Base-by-base conservation (phyloP, 352 stramenopile genomes). In the Phytophthora citrophthora region DNA sequence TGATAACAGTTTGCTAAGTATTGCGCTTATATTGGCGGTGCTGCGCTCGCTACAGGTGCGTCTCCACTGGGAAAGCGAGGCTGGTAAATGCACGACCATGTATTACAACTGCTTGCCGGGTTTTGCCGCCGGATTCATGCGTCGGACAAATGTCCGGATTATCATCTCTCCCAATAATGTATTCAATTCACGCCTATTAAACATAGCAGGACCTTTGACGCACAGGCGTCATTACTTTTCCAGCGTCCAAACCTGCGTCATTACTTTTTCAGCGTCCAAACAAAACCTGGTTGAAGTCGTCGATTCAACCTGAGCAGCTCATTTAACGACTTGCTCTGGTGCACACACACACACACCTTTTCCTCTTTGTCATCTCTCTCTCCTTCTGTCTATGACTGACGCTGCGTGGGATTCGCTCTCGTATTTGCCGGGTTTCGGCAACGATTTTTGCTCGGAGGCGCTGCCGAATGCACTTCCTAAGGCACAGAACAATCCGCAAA, bases 401-500 rank as follows among this genome's bases (percentile, higher is more conserved):
- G 47, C 29, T 11, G 13, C 44, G 18, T 94, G 86, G 86, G 70
- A 81, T 50, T 65, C 81, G 23, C 68, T 98, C 34, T 53, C 79
- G 54, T 99, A 99, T 71, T 77, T 93, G 43, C 74, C 81, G 31
- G 96, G 96, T 32, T 99, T 98, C 57, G 94, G 89, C 55, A 97
- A 97, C 66, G 74, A 98, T 40, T 98, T 99, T 63, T 91, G 93
- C 81, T 98, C 90, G 31, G 95, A 99, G 72, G 86, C 89, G 41
- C 67, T 98, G 23, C 81, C 89, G 5, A 74, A 88, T 41, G 87
- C 97, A 29, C 77, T 99, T 18, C 97, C 97, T 7, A 81, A 89
- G 63, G 92, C 77, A 12, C 90, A 98, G 54, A 99, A 99, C 83
- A 99, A 94, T 74, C 97, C 97, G 41, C 94, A 98, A 62, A 80